These are phyloP conservation scores for Starmerella asiatica DNA, from an alignment of 805 yeast genomes.

Conservation along the genomic window DNA sequence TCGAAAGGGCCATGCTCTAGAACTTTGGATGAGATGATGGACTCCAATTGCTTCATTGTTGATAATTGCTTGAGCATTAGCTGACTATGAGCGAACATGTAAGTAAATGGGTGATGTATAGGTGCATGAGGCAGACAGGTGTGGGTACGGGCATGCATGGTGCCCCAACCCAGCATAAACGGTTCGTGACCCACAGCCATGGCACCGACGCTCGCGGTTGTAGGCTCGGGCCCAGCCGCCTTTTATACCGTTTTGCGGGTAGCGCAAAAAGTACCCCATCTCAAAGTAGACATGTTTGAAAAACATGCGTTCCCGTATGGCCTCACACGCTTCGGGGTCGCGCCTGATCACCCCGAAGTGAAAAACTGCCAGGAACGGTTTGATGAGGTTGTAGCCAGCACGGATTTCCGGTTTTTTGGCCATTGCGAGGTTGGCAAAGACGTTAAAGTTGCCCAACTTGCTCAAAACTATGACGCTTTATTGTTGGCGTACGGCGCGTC, in stretches of 20 bases:
- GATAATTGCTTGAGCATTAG: too few species aligned
- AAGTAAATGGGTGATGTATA: too few species aligned
- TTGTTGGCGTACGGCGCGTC: conserved; percentile 69
- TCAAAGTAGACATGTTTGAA: conserved; percentile 63
- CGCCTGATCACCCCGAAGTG: conserved; percentile 98
- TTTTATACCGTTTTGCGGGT: conserved; percentile 75
- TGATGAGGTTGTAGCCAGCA: conserved; percentile 31
- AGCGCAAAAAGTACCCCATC: conserved; percentile 36
- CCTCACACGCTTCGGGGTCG: conserved; percentile 86
- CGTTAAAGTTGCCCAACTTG: conserved; percentile 37
- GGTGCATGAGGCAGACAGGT: too few species aligned
- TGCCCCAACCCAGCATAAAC: too few species aligned
- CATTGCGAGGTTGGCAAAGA: conserved; percentile 56
- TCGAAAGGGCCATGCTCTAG: too few species aligned
- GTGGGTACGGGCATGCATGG: too few species aligned
- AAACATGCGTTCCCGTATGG: conserved; percentile 84
- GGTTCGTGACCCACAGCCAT: background rate
- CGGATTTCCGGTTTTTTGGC: conserved; percentile 49
- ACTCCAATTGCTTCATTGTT: too few species aligned
- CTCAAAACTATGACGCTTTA: conserved; percentile 52
- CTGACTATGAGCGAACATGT: too few species aligned
- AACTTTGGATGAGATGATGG: too few species aligned
- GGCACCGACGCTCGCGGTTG: conserved; percentile 40
- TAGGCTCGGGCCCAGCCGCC: conserved; percentile 96
- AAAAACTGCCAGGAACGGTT: conserved; percentile 60